phyloP scores from a whole-genome alignment of 2,329 filamentous ascomycete genomes.

The Colletotrichum sp. region DNA sequence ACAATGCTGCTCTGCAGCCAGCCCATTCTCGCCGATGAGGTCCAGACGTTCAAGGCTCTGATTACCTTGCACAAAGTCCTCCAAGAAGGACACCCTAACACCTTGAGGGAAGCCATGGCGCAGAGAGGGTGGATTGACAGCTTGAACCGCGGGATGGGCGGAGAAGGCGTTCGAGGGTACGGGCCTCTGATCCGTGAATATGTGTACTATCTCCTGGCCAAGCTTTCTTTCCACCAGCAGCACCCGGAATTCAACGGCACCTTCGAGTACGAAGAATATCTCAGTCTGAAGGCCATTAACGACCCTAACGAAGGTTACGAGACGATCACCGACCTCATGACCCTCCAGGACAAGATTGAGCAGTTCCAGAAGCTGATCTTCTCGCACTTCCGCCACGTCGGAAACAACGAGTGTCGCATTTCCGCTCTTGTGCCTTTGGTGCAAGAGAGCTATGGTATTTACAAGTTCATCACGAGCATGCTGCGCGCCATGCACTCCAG shows the following conservation, averaged over 20 bases:
- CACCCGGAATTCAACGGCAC: slow-evolving; percentile 98
- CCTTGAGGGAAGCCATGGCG: slow-evolving; percentile 85
- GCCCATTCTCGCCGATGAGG: slow-evolving; percentile 96
- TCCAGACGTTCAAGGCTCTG: slow-evolving; percentile 98
- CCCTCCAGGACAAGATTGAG: slow-evolving; percentile 96
- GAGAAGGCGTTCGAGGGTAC: slow-evolving; percentile 89
- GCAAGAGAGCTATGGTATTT: slow-evolving; percentile 98
- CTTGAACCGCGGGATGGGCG: slow-evolving; percentile 79
- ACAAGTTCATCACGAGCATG: slow-evolving; percentile 99
- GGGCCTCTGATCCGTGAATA: slow-evolving; percentile 94
- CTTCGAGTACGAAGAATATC: slow-evolving; percentile 99
- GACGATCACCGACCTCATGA: slow-evolving; percentile 96
- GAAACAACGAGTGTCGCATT: slow-evolving; percentile 96
- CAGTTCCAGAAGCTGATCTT: slow-evolving; percentile 98
- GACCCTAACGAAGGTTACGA: slow-evolving; percentile 98
- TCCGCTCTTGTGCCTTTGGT: slow-evolving; percentile 92
- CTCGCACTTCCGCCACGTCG: slow-evolving; percentile 88
- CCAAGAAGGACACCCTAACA: slow-evolving; percentile 91
- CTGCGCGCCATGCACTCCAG: slow-evolving; percentile 95
- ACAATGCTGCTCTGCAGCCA: slow-evolving; percentile 60
- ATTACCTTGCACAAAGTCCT: slow-evolving; percentile 98
- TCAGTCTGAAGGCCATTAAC: slow-evolving; percentile 96
- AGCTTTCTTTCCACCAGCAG: slow-evolving; percentile 94
- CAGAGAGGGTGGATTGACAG: slow-evolving; percentile 93
- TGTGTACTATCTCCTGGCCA: slow-evolving; percentile 91